Percentiles rank a stretch among this genome's conserved stretches.
phyloP scores from a whole-genome alignment of 768 basidiomycete species.

The Tylopilus sp. region DNA sequence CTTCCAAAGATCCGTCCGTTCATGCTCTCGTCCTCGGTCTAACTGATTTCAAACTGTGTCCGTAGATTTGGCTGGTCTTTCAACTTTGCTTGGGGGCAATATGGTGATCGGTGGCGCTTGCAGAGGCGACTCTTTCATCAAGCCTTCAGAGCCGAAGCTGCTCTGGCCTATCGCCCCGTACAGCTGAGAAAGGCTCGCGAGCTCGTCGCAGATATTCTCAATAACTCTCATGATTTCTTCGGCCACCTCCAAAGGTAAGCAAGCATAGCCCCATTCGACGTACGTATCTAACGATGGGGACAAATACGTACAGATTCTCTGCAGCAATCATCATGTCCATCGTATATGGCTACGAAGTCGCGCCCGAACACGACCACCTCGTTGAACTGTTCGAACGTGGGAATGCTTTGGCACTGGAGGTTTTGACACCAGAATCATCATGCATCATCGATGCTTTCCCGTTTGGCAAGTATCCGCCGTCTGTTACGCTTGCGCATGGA shows the following conservation, averaged over 20 bases:
- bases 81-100: constrained; percentile 13
- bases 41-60: background rate
- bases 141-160: constrained; percentile 17
- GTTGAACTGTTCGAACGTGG: background rate
- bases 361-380: background rate
- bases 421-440: constrained; percentile 8
- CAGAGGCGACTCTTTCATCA: constrained; percentile 25
- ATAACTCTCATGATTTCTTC: background rate
- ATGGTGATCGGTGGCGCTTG: constrained; percentile 22
- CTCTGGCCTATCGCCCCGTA: constrained; percentile 7
- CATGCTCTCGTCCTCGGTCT: background rate
- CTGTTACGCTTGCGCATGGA: background rate
- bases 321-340: constrained; percentile 38
- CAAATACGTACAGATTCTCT: constrained; percentile 24
- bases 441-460: background rate
- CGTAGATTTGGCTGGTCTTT: constrained; percentile 22
- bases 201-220: constrained; percentile 16
- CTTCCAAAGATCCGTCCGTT: constrained; percentile 18
- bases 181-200: constrained; percentile 20
- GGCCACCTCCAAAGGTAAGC: constrained; percentile 8
- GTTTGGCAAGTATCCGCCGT: background rate
- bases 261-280: background rate
- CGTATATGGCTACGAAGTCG: constrained; percentile 34
- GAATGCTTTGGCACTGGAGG: background rate
- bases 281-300: background rate